Evolutionary conservation across 106 monocot genomes (phyloP), one percentile per base, ranked within the genome.

Genomic region (Dendrobium huoshanense): DNA sequence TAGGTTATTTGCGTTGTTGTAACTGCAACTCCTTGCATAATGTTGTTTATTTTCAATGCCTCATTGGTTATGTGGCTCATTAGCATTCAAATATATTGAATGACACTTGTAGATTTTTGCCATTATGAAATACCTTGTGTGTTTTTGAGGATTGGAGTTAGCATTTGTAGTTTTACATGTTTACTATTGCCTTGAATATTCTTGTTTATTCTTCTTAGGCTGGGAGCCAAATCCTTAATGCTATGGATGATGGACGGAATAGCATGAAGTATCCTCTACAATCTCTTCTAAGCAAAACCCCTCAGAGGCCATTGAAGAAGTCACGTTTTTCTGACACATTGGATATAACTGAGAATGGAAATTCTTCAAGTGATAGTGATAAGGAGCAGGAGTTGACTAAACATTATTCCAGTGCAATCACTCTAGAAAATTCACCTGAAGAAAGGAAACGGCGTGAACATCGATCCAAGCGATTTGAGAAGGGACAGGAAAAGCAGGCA

Each of bases 391-490:
- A 78, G 59, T 81, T 95, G 80, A 92, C 91, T 56, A 95, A 91
- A 85, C 89, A 92, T 72, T 86, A 92, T 80, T 80, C 97, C 11
- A 88, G 89, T 85, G 97, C 92, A 41, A 91, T 84, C 67, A 73
- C 91, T 25, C 77, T 98, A 65, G 91, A 91, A 65, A 86, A 92
- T 80, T 89, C 92, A 67, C 92, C 97, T 0, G 97, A 97, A 75
- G 96, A 98, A 85, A 94, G 86, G 83, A 98, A 83, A 83, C 91
- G 83, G 79, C 90, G 97, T 54, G 97, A 98, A 79, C 77, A 91
- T 83, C 89, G 97, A 24, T 91, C 70, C 24, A 98, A 91, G 70
- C 90, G 94, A 24, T 98, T 98, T 88, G 97, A 98, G 77, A 98
- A 91, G 78, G 85, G 77, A 59, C 88, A 92, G 70, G 87, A 80